These are phyloP conservation scores for Dicorynia guianensis DNA, from an alignment of 306 rosid genomes.

Conservation along the genomic window DNA sequence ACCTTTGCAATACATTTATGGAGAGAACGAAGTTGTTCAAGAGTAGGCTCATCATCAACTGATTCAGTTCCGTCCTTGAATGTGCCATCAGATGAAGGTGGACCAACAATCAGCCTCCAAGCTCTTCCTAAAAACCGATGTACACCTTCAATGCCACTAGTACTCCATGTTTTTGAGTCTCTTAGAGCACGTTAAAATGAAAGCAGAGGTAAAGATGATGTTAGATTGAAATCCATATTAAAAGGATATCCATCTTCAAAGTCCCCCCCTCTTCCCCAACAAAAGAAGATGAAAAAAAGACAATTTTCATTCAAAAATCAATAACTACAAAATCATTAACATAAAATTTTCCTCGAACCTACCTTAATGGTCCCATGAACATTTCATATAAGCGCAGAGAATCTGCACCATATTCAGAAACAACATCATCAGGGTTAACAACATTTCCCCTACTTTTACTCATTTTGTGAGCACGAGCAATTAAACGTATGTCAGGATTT, in stretches of 20 bases:
- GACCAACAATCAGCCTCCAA: slow-evolving; percentile 91
- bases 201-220: slow-evolving; percentile 29
- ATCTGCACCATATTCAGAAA: slow-evolving; percentile 96
- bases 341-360: slow-evolving; percentile 36
- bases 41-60: slow-evolving; percentile 77
- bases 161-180: slow-evolving; percentile 92
- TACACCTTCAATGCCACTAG: slow-evolving; percentile 97
- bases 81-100: slow-evolving; percentile 82
- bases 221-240: slow-evolving; percentile 34
- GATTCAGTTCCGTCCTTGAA: slow-evolving; percentile 78
- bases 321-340: slow-evolving; percentile 27
- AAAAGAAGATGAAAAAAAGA: slow-evolving; percentile 7
- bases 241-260: slow-evolving; percentile 31
- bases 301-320: slow-evolving; percentile 32
- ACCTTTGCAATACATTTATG: slow-evolving; percentile 98
- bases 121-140: slow-evolving; percentile 93
- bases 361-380: slow-evolving; percentile 99
- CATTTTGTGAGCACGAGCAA: slow-evolving; percentile 93
- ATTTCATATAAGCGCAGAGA: slow-evolving; percentile 97
- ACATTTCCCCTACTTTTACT: slow-evolving; percentile 98
- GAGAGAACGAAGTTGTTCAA: slow-evolving; percentile 84
- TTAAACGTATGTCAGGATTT: slow-evolving; percentile 70
- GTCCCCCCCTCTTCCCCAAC: slow-evolving; percentile 21
- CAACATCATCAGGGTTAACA: slow-evolving; percentile 92
- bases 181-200: slow-evolving; percentile 48